Evolutionary conservation across 2,329 filamentous ascomycete species (phyloP), one percentile per base, ranked within the genome.

Genomic region (Hymenoscyphus occultus): DNA sequence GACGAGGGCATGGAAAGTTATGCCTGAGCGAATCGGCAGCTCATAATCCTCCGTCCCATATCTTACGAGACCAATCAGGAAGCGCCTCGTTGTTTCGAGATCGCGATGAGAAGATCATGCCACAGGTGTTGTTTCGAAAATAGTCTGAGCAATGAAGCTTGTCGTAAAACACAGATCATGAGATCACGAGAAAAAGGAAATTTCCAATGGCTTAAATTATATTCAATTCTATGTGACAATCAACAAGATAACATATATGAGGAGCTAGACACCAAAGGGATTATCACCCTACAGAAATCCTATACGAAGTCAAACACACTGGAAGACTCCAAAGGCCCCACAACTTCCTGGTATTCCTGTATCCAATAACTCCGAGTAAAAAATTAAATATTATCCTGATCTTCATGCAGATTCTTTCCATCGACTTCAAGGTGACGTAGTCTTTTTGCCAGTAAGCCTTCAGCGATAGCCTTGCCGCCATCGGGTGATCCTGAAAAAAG

Each of bases 371-470:
- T 72, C 71, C 71, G n/a, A 54, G 35, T 58, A 61, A 56, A 67
- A 64, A 60, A 60, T 71, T 59, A 73, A 60, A 68, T 61, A 39
- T 62, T 62, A 63, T 72, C 70, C n/a, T 66, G 40, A 31, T 62
- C 40, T 59, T 72, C 71, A 60, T 69, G 67, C 32, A 58, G 64
- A 61, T 45, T 59, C 16, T 51, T 66, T 31, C 63, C 22, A 22
- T 68, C 68, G n/a, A 74, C 71, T 40, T 71, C 74, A 5, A 76
- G 67, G 48, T 86, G 84, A 69, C 86, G 83, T 56, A 94, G 78
- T 64, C 87, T 83, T 74, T 86, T 86, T 12, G 91, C 91, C 16
- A 95, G 78, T 16, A 95, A 77, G 2, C 90, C 86, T 71, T 92
- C 88, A 4, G 84, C 81, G 1, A 78, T 78, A n/a, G 76, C 79